Percentiles rank a stretch among this genome's conserved stretches.
phyloP scores from a whole-genome alignment of 2,329 filamentous ascomycete genomes.

The Cytospora schulzeri region DNA sequence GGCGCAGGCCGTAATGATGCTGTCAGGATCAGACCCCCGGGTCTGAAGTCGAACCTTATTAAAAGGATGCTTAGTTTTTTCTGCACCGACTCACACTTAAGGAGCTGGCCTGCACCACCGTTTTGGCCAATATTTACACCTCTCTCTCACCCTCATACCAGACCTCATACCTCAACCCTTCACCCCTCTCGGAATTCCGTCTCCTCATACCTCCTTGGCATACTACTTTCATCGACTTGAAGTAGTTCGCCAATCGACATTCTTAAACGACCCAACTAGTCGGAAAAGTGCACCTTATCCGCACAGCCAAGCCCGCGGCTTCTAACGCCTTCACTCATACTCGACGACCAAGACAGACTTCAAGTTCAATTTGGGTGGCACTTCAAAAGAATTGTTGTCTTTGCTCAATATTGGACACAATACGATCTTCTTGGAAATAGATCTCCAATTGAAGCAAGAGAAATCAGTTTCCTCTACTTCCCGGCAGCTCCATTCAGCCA shows the following conservation, averaged over 20 bases:
- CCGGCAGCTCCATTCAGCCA: background rate
- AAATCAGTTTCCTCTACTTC: background rate
- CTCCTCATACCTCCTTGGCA: background rate
- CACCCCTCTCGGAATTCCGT: background rate
- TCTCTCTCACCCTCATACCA: background rate
- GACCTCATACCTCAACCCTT: background rate
- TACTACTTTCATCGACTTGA: background rate
- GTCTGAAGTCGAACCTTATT: background rate
- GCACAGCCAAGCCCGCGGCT: background rate
- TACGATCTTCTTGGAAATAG: background rate
- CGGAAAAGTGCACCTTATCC: background rate
- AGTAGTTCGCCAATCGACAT: background rate
- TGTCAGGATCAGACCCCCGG: background rate
- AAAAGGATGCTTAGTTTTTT: background rate
- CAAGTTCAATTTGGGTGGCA: background rate
- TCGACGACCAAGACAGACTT: background rate
- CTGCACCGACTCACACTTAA: background rate
- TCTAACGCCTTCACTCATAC: background rate
- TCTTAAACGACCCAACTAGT: background rate
- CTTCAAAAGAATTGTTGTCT: background rate
- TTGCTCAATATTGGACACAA: background rate
- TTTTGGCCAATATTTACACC: background rate
- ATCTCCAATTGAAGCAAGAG: background rate
- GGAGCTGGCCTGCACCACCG: background rate
- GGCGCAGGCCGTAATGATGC: background rate